Conservation (phyloP, 139 green algal genomes). For the Chlorella sp. region DNA sequence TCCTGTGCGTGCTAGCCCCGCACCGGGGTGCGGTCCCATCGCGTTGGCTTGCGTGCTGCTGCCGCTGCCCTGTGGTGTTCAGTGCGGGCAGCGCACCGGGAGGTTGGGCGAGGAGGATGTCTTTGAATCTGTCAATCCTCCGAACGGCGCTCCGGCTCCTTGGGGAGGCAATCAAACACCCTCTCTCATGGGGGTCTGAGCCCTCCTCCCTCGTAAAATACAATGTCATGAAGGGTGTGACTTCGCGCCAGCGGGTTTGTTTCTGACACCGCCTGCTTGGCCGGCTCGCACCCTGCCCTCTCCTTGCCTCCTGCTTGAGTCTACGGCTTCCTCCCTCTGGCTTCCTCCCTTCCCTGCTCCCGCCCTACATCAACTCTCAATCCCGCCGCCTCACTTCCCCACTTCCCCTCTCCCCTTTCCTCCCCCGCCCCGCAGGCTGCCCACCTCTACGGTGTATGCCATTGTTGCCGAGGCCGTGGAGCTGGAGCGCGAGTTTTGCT, state of each 20-base stretch:
- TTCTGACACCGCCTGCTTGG: too few species aligned
- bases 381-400: neutral
- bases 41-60: neutral
- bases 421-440: neutral
- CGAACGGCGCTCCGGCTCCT: constrained; percentile 15
- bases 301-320: too few species aligned
- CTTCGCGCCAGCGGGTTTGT: too few species aligned
- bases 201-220: neutral
- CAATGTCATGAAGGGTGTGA: neutral
- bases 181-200: constrained; percentile 27
- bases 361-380: neutral
- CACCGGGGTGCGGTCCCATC: neutral
- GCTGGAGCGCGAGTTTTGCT: constrained; percentile 78
- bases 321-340: too few species aligned
- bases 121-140: constrained; percentile 36
- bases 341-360: too few species aligned
- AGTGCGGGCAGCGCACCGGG: neutral
- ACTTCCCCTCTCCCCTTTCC: neutral
- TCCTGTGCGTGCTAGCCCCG: too few species aligned
- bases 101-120: constrained; percentile 7
- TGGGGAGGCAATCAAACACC: constrained; percentile 22
- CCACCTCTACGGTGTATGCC: constrained; percentile 35
- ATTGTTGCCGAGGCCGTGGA: constrained; percentile 76
- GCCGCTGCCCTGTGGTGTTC: neutral
- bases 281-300: too few species aligned